Base-by-base conservation (phyloP, 2,329 filamentous ascomycete species). In the Aspergillus persii region DNA sequence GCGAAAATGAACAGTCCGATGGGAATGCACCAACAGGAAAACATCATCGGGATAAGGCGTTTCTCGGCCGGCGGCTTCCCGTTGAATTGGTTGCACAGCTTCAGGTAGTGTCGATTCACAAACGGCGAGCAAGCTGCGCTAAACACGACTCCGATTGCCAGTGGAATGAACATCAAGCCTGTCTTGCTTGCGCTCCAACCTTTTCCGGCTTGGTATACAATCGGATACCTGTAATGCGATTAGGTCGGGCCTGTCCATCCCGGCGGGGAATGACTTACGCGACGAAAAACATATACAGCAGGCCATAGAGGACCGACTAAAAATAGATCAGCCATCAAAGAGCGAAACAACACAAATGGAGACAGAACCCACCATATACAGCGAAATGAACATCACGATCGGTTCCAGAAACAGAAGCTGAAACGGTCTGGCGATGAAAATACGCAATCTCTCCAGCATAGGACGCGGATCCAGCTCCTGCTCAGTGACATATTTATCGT, bases 1-100 rank as follows among this genome's bases (percentile, higher is more conserved):
- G 81, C 82, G 53, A 84, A 81, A 80, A 81, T 83, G 68, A 84
- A 83, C 2, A 84, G 73, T 11, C 81, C 79, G 53, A 83, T 70
- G 0, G 84, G 83, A 53, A 86, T 74, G 15, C 71, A 69, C 30
- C 81, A 75, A 61, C 74, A 75, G 23, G 78, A 78, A 7, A 79
- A 59, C 44, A 81, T 78, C 47, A 71, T 74, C 11, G 79, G 76
- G 2, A 80, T 78, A 0, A 83, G 66, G 36, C 79, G 81, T 48
- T 54, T 41, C 29, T 54, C 53, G 15, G 53, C 33, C 6, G 53
- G 53, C 3, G 44, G 44, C 15, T 41, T 39, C 15, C n/a, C 31
- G 18, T 39, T 39, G 27, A n/a, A 47, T 11, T 29, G 15, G 26
- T 47, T 4, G 15, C 23, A 29, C 27, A 31, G 26, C n/a, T 46